Percentiles rank a stretch among this genome's conserved stretches.
Evolutionary conservation across 805 yeast genomes (phyloP).

Genomic region (Candida peoriensis): DNA sequence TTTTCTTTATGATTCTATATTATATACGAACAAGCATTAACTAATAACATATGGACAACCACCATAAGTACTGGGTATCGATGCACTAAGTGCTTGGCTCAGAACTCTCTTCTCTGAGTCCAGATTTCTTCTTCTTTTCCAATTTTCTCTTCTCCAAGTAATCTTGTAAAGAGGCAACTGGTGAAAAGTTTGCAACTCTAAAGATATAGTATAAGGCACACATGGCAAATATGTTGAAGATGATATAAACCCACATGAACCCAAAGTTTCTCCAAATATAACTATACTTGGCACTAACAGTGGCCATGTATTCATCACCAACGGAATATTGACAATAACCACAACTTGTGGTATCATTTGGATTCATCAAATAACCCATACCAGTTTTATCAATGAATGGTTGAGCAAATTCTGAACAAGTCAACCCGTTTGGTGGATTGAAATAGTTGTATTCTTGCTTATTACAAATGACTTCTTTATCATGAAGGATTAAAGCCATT

Average conservation of each 20-base stretch:
- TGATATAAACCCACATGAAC: conserved; percentile 49
- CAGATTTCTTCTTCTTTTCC: conserved; percentile 1
- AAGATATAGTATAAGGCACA: conserved; percentile 18
- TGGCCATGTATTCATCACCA: conserved; percentile 44
- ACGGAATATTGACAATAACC: conserved; percentile 38
- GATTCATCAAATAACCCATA: conserved; percentile 55
- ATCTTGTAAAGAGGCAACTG: not conserved
- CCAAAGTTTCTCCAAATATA: conserved; percentile 67
- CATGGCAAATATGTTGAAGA: conserved; percentile 26
- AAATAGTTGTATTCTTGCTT: conserved; percentile 43
- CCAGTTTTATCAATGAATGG: conserved; percentile 33
- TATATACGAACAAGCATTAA: too few relatives aligned
- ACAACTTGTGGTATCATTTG: conserved; percentile 43
- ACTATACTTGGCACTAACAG: conserved; percentile 38
- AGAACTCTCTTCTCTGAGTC: too few relatives aligned
- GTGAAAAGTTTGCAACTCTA: conserved; percentile 8
- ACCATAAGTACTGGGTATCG: too few relatives aligned
- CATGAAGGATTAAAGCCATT: conserved; percentile 44
- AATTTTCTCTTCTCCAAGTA: conserved; percentile 1
- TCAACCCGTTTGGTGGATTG: conserved; percentile 50
- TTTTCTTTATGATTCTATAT: too few relatives aligned
- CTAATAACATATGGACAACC: too few relatives aligned
- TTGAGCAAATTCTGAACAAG: conserved; percentile 52
- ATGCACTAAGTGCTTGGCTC: too few relatives aligned
- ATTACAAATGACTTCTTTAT: conserved; percentile 45